phyloP scores from a whole-genome alignment of 2,329 filamentous ascomycete genomes.

The Tolypocladium tundrense region DNA sequence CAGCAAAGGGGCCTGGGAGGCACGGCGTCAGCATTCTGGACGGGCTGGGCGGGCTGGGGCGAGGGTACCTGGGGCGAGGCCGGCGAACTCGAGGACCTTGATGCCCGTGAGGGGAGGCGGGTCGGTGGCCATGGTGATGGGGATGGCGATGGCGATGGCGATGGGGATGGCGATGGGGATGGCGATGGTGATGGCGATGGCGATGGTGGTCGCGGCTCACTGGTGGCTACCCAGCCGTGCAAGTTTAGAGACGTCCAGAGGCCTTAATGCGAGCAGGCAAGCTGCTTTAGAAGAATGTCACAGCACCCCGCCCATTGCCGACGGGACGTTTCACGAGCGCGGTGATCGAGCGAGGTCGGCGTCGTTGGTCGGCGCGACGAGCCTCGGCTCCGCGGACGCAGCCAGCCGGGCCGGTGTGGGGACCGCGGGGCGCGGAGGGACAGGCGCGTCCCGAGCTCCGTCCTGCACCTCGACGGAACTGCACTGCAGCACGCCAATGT shows the following conservation, averaged over 20 bases:
- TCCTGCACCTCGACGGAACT: too few relatives aligned
- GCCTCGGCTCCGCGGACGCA: neutral
- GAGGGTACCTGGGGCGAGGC: conserved; percentile 48
- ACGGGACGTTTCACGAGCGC: neutral
- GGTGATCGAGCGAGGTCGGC: neutral
- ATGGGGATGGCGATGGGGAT: neutral
- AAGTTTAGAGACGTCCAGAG: too few relatives aligned
- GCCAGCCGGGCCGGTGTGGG: neutral
- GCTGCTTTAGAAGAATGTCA: neutral
- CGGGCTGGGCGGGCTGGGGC: neutral
- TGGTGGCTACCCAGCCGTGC: too few relatives aligned
- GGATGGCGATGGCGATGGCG: too few relatives aligned
- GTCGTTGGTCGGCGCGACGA: neutral
- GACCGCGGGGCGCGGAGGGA: neutral
- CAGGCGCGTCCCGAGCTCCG: neutral
- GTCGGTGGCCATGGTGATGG: neutral
- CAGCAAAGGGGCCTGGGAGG: conserved; percentile 67
- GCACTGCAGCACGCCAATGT: too few relatives aligned
- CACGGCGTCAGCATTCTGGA: neutral
- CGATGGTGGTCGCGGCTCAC: neutral
- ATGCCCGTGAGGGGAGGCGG: conserved; percentile 34
- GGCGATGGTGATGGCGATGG: too few relatives aligned
- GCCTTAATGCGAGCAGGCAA: neutral
- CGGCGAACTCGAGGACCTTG: conserved; percentile 50
- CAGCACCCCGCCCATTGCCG: neutral